A percentile compares a stretch with the other conserved stretches of the same genome.
Evolutionary conservation across 169 alveolate genomes (phyloP).

Genomic region (Perkinsus olseni): DNA sequence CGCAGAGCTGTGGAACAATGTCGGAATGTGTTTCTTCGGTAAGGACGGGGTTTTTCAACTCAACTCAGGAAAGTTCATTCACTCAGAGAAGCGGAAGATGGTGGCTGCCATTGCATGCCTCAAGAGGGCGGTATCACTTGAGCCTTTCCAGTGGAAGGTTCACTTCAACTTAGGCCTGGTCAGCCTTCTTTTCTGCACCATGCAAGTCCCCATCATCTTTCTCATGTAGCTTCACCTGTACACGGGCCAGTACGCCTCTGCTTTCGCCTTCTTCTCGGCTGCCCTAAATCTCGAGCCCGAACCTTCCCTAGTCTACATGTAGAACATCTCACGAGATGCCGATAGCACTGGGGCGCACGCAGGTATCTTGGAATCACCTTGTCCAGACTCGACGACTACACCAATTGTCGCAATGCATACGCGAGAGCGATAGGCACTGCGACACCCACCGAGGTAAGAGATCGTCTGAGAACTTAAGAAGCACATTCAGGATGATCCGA

Average conservation of each 20-base stretch:
- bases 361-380: constrained; percentile 51
- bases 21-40: constrained; percentile 81
- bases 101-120: constrained; percentile 74
- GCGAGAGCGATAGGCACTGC: constrained; percentile 59
- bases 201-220: not conserved
- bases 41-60: not conserved
- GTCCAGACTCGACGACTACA: constrained; percentile 65
- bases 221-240: constrained; percentile 42
- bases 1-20: constrained; percentile 76
- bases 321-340: constrained; percentile 15
- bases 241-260: constrained; percentile 69
- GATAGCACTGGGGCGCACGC: not conserved
- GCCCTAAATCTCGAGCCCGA: constrained; percentile 72
- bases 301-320: constrained; percentile 61
- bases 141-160: constrained; percentile 77
- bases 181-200: not conserved
- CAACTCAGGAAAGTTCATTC: not conserved
- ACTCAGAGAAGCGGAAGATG: constrained; percentile 43
- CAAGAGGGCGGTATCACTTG: constrained; percentile 70
- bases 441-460: not conserved
- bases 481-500: not conserved
- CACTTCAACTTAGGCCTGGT: constrained; percentile 75
- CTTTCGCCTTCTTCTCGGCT: constrained; percentile 72
- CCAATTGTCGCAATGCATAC: constrained; percentile 64
- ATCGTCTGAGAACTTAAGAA: not conserved